Evolutionary conservation across 169 alveolate genomes (phyloP), one percentile per base, ranked within the genome.

Genomic region (Besnoitia besnoiti): DNA sequence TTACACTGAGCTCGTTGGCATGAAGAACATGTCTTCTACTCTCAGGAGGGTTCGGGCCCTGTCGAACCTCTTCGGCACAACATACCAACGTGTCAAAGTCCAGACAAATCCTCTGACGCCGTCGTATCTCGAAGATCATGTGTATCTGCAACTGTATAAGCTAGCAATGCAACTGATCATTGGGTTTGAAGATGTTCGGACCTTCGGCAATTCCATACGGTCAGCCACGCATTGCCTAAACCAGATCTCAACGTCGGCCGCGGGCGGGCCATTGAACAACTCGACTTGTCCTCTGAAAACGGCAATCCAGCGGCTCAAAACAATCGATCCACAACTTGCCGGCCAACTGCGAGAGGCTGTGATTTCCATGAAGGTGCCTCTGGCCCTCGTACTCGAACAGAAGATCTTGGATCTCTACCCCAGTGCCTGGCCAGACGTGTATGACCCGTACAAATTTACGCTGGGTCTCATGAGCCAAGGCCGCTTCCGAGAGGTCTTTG

Each of bases 351-450:
- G 76, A 19, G 46, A 61, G 24, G 92, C 92, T 0, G 62, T 88
- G 24, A 16, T 61, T 27, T 44, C 42, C 14, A 67, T 44, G n/a
- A 88, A 88, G 30, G 79, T 88, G 59, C 92, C 92, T 8, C 85
- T 88, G 5, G 39, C 92, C 1, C 61, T 39, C 8, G 85, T 67
- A 42, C 73, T 88, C 0, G 92, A 88, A n/a, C 47, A 44, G 24
- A 88, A 67, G 5, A 42, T 88, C 12, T 85, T 88, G n/a, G 67
- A 59, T 21, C 35, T 27, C 92, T 88, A 88, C 44, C 92, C 92
- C 35, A 10, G 82, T 27, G n/a, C 62, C 0, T 88, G 92, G 92
- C 62, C 49, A 0, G 92, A 39, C 46, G 92, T 88, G 19, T 24
- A 73, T 4, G 76, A 61, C 0, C 92, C 92, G 24, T 55, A 62